Evolutionary conservation across 2,329 filamentous ascomycete species (phyloP).

Genomic region (Pyrenochaeta sp.): DNA sequence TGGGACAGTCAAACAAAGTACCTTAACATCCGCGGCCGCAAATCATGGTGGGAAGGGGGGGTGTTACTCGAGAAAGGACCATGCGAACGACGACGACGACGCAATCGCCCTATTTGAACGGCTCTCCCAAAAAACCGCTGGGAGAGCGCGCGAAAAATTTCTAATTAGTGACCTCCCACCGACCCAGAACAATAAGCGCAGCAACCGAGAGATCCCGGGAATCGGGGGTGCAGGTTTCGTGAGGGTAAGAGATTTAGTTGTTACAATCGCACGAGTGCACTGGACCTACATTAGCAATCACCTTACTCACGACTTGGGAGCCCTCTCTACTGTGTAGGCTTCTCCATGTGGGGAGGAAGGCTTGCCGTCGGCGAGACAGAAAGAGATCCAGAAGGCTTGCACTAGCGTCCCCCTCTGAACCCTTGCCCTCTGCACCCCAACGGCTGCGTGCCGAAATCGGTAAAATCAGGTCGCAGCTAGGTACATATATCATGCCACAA

Average conservation of each 20-base stretch:
- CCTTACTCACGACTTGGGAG: conserved; percentile 20
- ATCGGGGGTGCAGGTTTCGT: conserved; percentile 13
- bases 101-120: too few species aligned
- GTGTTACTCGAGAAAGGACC: too few species aligned
- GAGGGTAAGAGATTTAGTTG: conserved; percentile 15
- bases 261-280: conserved; percentile 1
- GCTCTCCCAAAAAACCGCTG: neutral
- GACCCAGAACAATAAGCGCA: conserved; percentile 1
- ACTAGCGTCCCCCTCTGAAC: too few species aligned
- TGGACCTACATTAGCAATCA: conserved; percentile 24
- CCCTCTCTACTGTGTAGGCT: too few species aligned
- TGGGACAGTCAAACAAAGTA: neutral
- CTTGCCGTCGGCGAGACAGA: conserved; percentile 14
- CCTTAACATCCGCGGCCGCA: neutral
- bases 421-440: conserved; percentile 10
- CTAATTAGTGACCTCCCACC: too few species aligned
- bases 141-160: conserved; percentile 4
- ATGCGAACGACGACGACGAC: too few species aligned
- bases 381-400: too few species aligned
- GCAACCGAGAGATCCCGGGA: conserved; percentile 12
- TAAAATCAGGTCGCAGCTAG: conserved; percentile 3
- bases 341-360: conserved; percentile 13
- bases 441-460: conserved; percentile 12
- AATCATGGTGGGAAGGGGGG: neutral
- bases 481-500: too few species aligned